Conservation (phyloP, 2,329 filamentous ascomycete species). For the Neonectria sp. region DNA sequence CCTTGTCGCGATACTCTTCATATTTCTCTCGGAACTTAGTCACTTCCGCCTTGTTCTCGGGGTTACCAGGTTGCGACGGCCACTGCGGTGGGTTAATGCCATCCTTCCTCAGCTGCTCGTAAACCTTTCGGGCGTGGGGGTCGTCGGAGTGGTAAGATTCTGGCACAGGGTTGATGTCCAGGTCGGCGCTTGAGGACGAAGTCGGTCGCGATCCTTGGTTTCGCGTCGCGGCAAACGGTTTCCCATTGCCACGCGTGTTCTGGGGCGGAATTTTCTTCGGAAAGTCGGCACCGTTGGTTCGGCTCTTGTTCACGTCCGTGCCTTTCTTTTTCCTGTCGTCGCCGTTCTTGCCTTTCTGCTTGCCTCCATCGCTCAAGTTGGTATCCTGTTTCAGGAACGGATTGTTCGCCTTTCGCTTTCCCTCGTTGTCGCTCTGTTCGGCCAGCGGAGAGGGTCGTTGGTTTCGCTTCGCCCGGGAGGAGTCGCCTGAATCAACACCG, state of each 20-base stretch:
- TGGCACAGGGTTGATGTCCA: constrained; percentile 37
- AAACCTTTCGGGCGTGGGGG: constrained; percentile 65
- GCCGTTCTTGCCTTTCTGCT: constrained; percentile 41
- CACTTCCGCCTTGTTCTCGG: constrained; percentile 65
- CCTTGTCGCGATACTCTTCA: constrained; percentile 70
- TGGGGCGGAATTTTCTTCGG: constrained; percentile 34
- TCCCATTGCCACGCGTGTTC: constrained; percentile 40
- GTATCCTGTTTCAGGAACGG: constrained; percentile 47
- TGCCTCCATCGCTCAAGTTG: constrained; percentile 45
- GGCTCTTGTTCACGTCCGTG: constrained; percentile 37
- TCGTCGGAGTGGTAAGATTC: constrained; percentile 49
- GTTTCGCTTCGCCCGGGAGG: constrained; percentile 46
- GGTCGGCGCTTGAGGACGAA: constrained; percentile 45
- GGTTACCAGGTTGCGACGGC: constrained; percentile 69
- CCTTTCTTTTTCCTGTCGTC: constrained; percentile 47
- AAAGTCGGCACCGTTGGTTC: constrained; percentile 23
- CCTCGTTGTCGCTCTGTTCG: constrained; percentile 48
- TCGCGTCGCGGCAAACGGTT: constrained; percentile 39
- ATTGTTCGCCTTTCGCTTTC: constrained; percentile 46
- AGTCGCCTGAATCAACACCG: constrained; percentile 50
- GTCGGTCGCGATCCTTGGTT: constrained; percentile 42
- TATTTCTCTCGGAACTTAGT: constrained; percentile 69
- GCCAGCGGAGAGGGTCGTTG: constrained; percentile 44
- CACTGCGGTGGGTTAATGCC: constrained; percentile 68
- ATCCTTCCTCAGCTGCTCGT: constrained; percentile 68